phyloP scores from a whole-genome alignment of 1,284 basidiomycete genomes.

The Wolfiporia cocos region DNA sequence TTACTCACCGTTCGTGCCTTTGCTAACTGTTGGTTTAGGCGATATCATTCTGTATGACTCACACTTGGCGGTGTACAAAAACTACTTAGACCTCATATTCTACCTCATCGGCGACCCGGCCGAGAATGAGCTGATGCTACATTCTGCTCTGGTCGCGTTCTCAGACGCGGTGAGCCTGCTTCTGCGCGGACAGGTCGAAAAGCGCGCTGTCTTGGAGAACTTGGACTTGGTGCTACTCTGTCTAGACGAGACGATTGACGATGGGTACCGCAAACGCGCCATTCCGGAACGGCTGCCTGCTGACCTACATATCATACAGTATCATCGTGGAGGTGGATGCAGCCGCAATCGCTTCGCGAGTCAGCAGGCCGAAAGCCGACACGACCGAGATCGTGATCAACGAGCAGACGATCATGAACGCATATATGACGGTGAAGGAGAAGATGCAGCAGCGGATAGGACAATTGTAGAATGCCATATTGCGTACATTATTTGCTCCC shows the following conservation, averaged over 20 bases:
- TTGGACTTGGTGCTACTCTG: constrained; percentile 91
- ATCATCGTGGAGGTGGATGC: constrained; percentile 98
- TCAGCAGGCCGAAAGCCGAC: constrained; percentile 90
- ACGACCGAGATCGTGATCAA: constrained; percentile 97
- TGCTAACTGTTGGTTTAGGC: no score
- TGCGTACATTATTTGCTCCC: neutral
- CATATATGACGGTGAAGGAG: constrained; percentile 88
- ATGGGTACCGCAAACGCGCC: constrained; percentile 66
- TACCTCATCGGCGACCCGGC: constrained; percentile 87
- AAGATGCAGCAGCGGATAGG: constrained; percentile 61
- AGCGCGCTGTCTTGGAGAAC: constrained; percentile 92
- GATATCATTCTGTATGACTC: constrained; percentile 94
- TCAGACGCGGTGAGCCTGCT: constrained; percentile 84
- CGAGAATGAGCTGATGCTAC: constrained; percentile 98
- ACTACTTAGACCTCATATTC: constrained; percentile 92
- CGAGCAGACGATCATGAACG: constrained; percentile 92
- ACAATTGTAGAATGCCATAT: constrained; percentile 32
- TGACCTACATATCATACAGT: constrained; percentile 34
- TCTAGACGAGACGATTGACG: constrained; percentile 96
- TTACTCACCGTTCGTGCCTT: no score
- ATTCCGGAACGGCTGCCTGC: neutral
- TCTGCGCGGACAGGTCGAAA: constrained; percentile 91
- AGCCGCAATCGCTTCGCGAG: constrained; percentile 90
- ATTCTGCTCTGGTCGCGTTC: constrained; percentile 78
- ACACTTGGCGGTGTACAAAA: constrained; percentile 89